Percentiles rank a stretch among this genome's conserved stretches.
phyloP scores from a whole-genome alignment of 495 filamentous ascomycete species.

The Penicilliopsis zonata region DNA sequence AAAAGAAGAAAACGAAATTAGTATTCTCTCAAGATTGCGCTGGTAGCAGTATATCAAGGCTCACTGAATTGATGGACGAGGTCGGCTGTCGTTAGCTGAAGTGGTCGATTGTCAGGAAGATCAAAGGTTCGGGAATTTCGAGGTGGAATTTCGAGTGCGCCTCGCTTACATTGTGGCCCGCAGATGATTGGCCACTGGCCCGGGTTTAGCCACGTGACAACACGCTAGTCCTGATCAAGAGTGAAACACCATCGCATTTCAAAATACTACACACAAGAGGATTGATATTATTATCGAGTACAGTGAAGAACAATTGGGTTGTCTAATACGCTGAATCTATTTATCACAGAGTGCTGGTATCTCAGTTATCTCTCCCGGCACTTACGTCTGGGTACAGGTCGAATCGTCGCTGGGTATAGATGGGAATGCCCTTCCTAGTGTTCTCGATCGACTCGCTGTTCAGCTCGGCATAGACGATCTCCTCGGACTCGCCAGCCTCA shows the following conservation, averaged over 20 bases:
- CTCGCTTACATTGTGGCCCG: slow-evolving; percentile 26
- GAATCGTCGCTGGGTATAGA: slow-evolving; percentile 76
- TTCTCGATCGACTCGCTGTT: slow-evolving; percentile 58
- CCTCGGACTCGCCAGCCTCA: slow-evolving; percentile 64
- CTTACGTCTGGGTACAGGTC: slow-evolving; percentile 94
- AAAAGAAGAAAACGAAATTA: slow-evolving; percentile 4
- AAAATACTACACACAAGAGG: no score
- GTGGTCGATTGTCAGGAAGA: slow-evolving; percentile 26
- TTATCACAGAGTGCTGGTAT: background rate
- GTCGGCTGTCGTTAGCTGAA: slow-evolving; percentile 33
- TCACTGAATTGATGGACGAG: slow-evolving; percentile 25
- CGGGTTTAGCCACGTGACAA: slow-evolving; percentile 5
- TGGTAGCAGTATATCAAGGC: slow-evolving; percentile 6
- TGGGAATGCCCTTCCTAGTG: slow-evolving; percentile 72
- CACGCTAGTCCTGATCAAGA: background rate
- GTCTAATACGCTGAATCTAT: no score
- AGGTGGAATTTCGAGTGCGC: slow-evolving; percentile 28
- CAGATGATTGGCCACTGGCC: slow-evolving; percentile 18
- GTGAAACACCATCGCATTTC: no score
- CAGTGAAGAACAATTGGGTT: no score
- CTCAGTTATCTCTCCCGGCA: slow-evolving; percentile 2
- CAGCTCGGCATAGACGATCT: slow-evolving; percentile 66
- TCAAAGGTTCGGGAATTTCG: slow-evolving; percentile 14
- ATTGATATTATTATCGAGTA: no score
- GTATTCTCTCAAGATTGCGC: slow-evolving; percentile 2